Conservation (phyloP, 179 eudicot species). For the Dionaea muscipula region DNA sequence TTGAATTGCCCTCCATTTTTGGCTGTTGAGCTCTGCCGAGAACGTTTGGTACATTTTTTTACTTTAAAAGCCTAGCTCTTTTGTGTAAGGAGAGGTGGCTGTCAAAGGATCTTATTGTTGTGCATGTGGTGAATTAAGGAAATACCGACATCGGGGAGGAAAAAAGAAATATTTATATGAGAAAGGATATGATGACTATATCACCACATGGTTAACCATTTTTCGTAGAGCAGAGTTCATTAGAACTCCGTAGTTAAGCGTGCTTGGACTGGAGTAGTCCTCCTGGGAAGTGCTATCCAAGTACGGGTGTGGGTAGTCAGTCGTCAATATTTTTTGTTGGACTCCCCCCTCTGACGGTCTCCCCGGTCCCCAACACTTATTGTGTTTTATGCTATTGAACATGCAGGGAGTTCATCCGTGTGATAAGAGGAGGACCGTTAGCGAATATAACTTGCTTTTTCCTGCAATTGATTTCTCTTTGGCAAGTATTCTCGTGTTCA, state of each 20-base stretch:
- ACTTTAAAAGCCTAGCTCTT: not conserved
- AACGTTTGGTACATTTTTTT: slow-evolving; percentile 49
- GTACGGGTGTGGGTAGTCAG: too few relatives aligned
- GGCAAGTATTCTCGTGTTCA: slow-evolving; percentile 38
- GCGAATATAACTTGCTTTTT: slow-evolving; percentile 53
- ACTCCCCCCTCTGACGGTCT: too few relatives aligned
- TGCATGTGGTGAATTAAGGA: too few relatives aligned
- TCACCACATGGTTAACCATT: too few relatives aligned
- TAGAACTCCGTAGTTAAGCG: too few relatives aligned
- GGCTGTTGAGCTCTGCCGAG: slow-evolving; percentile 82
- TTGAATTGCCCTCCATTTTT: slow-evolving; percentile 64
- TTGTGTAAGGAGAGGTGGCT: not conserved
- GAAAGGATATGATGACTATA: too few relatives aligned
- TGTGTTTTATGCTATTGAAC: not conserved
- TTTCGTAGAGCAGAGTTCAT: too few relatives aligned
- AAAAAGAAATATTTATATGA: too few relatives aligned
- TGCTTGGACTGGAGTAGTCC: too few relatives aligned
- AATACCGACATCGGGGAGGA: too few relatives aligned
- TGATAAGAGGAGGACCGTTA: slow-evolving; percentile 67
- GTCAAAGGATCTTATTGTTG: not conserved
- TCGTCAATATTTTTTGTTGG: too few relatives aligned
- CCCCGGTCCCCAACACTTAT: not conserved
- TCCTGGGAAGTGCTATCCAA: too few relatives aligned
- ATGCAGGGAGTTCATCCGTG: slow-evolving; percentile 82
- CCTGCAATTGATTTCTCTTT: slow-evolving; percentile 87